phyloP scores from a whole-genome alignment of 1,139 yeast genomes.

The Geotrichum reessii region DNA sequence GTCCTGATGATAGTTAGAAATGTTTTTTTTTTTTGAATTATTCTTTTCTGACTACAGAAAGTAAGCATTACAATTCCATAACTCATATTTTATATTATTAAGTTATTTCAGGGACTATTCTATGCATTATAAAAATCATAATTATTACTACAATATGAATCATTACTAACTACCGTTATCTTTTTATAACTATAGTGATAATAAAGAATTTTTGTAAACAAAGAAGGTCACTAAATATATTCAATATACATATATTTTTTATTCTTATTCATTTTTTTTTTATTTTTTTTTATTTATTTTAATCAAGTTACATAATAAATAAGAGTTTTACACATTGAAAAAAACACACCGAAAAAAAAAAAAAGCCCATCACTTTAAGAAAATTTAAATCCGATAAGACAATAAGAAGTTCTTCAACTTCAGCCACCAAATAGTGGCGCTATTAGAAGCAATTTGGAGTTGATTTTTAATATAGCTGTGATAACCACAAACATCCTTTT shows the following conservation, averaged over 20 bases:
- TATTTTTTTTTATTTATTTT: not conserved
- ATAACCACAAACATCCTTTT: not conserved
- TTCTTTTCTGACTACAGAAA: no score
- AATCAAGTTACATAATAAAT: no score
- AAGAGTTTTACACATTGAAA: not conserved
- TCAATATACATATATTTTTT: not conserved
- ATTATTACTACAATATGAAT: no score
- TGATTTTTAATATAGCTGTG: not conserved
- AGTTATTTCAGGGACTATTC: no score
- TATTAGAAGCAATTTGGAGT: constrained; percentile 1
- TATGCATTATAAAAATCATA: no score
- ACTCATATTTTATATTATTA: not conserved
- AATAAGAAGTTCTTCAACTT: not conserved
- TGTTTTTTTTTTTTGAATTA: not conserved
- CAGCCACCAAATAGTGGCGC: constrained; percentile 6
- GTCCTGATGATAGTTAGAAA: constrained; percentile 15
- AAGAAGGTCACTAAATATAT: no score
- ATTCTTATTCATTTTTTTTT: not conserved
- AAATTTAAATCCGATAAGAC: not conserved
- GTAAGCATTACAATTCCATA: no score
- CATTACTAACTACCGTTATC: no score
- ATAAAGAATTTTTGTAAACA: no score
- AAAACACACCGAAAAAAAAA: not conserved
- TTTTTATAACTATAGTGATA: no score
- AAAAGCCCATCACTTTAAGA: not conserved